Conservation (phyloP, 352 stramenopile genomes). For the Salisapilia sapeloensis region DNA sequence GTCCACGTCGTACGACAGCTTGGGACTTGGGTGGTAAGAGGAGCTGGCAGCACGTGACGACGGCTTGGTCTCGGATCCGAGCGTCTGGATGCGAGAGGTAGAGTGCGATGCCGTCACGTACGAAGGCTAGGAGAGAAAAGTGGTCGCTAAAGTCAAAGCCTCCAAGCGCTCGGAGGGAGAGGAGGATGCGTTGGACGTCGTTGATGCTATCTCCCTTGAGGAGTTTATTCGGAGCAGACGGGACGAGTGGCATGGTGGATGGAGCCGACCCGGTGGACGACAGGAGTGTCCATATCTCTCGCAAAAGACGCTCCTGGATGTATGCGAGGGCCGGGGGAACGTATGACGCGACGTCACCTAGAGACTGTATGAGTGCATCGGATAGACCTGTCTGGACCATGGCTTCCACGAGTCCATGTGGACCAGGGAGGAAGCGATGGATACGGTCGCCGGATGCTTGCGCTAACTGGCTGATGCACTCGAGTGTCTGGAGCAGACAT, state of each 20-base stretch:
- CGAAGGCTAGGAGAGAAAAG: constrained; percentile 92
- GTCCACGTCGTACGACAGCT: no score
- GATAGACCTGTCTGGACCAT: constrained; percentile 86
- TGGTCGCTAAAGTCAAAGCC: constrained; percentile 86
- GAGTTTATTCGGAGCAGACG: constrained; percentile 4
- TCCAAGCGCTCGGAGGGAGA: constrained; percentile 88
- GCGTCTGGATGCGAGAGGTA: constrained; percentile 86
- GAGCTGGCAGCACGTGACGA: constrained; percentile 68
- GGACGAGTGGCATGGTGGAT: neutral
- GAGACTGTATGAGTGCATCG: constrained; percentile 85
- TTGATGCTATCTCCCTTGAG: constrained; percentile 67
- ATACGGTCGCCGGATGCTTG: constrained; percentile 39
- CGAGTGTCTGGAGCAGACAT: constrained; percentile 71
- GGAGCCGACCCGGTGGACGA: constrained; percentile 1
- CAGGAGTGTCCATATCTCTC: constrained; percentile 92
- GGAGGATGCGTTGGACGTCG: constrained; percentile 63
- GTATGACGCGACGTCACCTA: constrained; percentile 81
- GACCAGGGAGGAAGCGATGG: constrained; percentile 51
- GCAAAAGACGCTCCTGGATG: constrained; percentile 90
- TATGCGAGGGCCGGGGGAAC: constrained; percentile 78
- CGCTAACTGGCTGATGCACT: constrained; percentile 62
- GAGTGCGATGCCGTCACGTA: constrained; percentile 84
- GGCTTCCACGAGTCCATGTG: constrained; percentile 51
- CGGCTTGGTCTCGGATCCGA: constrained; percentile 83
- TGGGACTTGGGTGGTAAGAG: constrained; percentile 40